phyloP scores from a whole-genome alignment of 352 stramenopile species.

The Paralagenidium karlingii region DNA sequence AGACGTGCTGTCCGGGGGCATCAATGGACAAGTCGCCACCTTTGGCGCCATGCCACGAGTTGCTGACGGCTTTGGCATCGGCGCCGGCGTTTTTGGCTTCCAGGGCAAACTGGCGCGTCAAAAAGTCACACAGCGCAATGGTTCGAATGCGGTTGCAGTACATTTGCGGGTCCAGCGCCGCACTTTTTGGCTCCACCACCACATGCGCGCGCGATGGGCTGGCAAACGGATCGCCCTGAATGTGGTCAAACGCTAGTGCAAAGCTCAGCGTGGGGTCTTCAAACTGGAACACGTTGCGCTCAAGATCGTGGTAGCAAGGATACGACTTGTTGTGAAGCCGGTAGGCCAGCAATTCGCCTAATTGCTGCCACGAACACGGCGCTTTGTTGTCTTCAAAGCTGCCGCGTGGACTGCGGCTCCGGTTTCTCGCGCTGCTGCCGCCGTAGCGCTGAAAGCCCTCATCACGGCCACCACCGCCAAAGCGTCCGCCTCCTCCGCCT shows the following conservation, averaged over 20 bases:
- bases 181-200: constrained; percentile 45
- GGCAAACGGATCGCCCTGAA: constrained; percentile 93
- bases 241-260: constrained; percentile 84
- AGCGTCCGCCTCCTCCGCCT: constrained; percentile 5
- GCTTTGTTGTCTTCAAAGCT: constrained; percentile 2
- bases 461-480: constrained; percentile 6
- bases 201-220: constrained; percentile 90
- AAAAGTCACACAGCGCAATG: constrained; percentile 83
- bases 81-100: constrained; percentile 34
- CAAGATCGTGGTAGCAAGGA: constrained; percentile 63
- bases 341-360: constrained; percentile 28
- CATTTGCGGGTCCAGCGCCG: constrained; percentile 74
- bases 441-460: constrained; percentile 9
- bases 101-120: constrained; percentile 76
- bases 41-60: constrained; percentile 80
- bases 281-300: constrained; percentile 28
- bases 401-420: constrained; percentile 7
- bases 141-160: constrained; percentile 66
- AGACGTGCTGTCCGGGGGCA: constrained; percentile 86
- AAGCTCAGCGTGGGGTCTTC: constrained; percentile 30
- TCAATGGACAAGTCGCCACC: constrained; percentile 93
- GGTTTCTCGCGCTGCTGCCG: constrained; percentile 5
- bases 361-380: constrained; percentile 26
- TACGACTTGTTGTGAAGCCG: constrained; percentile 73
- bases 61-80: constrained; percentile 48